Evolutionary conservation across 129 eudicot species (phyloP).

Genomic region (Ambrosia trifida): DNA sequence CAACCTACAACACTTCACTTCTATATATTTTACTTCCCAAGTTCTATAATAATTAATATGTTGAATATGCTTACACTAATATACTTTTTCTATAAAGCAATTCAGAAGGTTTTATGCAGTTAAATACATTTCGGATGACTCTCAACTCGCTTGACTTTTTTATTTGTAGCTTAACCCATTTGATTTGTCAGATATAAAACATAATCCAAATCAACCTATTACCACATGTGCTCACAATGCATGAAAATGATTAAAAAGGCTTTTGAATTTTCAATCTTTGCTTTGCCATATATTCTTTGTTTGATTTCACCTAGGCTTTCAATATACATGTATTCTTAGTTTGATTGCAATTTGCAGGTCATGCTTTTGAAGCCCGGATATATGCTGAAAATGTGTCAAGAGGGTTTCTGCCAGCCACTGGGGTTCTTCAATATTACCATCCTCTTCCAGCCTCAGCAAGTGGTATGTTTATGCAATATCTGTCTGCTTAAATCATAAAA

Average conservation of each 20-base stretch:
- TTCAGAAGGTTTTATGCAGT: neutral
- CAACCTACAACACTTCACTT: neutral
- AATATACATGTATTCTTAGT: neutral
- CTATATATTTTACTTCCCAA: neutral
- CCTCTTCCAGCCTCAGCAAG: conserved; percentile 73
- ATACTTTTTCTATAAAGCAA: neutral
- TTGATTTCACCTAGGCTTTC: conserved; percentile 18
- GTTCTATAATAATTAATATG: neutral
- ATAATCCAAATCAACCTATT: neutral
- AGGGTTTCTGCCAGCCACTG: conserved; percentile 98
- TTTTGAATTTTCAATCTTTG: too few relatives aligned
- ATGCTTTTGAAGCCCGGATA: conserved; percentile 98
- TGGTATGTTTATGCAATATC: conserved; percentile 41
- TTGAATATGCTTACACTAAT: neutral
- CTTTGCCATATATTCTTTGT: conserved; percentile 8
- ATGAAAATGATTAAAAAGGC: too few relatives aligned
- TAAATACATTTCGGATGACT: neutral
- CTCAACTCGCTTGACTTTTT: neutral
- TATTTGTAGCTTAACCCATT: neutral
- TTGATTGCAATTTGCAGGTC: conserved; percentile 64
- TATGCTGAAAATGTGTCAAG: conserved; percentile 97
- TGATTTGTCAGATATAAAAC: neutral
- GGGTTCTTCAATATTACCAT: conserved; percentile 85
- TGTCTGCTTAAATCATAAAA: conserved; percentile 26
- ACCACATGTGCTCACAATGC: neutral